A percentile compares a stretch with the other conserved stretches of the same genome.
phyloP scores from a whole-genome alignment of 208 protist species.

The Wallacemonas sp. region DNA sequence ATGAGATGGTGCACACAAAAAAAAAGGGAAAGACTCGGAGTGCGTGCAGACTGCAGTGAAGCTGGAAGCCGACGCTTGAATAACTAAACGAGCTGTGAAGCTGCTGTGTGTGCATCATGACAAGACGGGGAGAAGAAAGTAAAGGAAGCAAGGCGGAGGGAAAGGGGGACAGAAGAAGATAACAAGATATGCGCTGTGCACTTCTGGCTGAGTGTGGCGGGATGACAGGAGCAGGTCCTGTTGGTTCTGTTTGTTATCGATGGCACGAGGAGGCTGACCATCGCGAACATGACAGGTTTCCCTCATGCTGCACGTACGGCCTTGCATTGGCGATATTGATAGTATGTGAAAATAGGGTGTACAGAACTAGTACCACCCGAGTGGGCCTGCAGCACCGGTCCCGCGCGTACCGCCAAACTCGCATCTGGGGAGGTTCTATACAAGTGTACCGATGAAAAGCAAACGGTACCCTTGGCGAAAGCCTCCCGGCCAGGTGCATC shows the following conservation, averaged over 20 bases:
- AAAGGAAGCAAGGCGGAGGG: no score
- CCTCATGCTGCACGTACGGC: no score
- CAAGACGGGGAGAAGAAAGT: no score
- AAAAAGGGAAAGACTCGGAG: not conserved
- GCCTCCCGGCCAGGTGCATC: slow-evolving; percentile 13
- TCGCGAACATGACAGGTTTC: no score
- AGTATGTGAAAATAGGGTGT: not conserved
- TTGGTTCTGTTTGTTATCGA: no score
- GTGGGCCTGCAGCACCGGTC: not conserved
- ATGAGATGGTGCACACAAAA: slow-evolving; percentile 18
- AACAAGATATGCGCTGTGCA: no score
- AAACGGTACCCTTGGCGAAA: slow-evolving; percentile 41
- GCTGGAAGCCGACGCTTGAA: not conserved
- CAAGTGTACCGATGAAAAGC: slow-evolving; percentile 29
- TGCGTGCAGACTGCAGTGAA: not conserved
- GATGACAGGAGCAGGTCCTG: no score
- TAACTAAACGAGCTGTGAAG: not conserved
- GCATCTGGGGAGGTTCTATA: slow-evolving; percentile 49
- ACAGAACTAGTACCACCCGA: not conserved
- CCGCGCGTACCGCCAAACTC: not conserved
- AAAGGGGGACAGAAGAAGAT: no score
- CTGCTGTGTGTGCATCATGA: no score
- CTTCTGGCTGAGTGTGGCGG: no score
- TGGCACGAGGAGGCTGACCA: no score
- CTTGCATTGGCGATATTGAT: no score